phyloP scores from a whole-genome alignment of 768 basidiomycete genomes.

The Pulveroboletus sp. region DNA sequence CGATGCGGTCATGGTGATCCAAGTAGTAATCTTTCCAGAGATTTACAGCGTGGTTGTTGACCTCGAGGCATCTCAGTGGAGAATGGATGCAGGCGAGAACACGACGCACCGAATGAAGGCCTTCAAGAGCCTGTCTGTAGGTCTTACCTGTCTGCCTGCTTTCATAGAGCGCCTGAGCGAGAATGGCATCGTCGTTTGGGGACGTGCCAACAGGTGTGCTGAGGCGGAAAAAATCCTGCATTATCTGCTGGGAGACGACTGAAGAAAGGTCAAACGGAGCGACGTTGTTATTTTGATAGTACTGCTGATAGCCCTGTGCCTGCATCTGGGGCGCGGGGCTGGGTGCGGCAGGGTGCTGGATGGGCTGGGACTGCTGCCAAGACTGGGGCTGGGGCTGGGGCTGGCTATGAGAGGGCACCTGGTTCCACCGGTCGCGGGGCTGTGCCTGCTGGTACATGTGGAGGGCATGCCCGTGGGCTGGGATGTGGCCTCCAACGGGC shows the following conservation, averaged over 20 bases:
- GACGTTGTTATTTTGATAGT: conserved; percentile 19
- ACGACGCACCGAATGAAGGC: conserved; percentile 56
- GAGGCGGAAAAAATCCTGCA: conserved; percentile 54
- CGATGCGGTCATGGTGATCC: conserved; percentile 60
- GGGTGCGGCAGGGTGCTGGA: conserved; percentile 35
- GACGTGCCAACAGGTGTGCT: conserved; percentile 48
- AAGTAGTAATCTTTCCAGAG: conserved; percentile 82
- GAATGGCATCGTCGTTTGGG: conserved; percentile 53
- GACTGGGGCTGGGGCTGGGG: conserved; percentile 26
- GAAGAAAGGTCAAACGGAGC: conserved; percentile 32
- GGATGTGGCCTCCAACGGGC: conserved; percentile 14
- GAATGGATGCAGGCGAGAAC: neutral
- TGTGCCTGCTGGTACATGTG: conserved; percentile 21
- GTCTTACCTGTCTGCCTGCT: conserved; percentile 40
- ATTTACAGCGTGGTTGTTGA: conserved; percentile 48
- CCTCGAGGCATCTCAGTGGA: conserved; percentile 23
- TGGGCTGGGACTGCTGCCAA: conserved; percentile 25
- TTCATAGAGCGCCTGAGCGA: conserved; percentile 46
- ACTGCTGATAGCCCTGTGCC: conserved; percentile 19
- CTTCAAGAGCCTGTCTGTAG: conserved; percentile 65
- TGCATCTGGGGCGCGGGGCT: conserved; percentile 23
- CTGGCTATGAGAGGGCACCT: conserved; percentile 26
- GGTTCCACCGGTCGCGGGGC: conserved; percentile 22
- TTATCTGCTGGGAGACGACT: conserved; percentile 46
- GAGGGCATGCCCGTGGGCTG: conserved; percentile 10